phyloP scores from a whole-genome alignment of 139 green algal species.

The Closterium sp. region DNA sequence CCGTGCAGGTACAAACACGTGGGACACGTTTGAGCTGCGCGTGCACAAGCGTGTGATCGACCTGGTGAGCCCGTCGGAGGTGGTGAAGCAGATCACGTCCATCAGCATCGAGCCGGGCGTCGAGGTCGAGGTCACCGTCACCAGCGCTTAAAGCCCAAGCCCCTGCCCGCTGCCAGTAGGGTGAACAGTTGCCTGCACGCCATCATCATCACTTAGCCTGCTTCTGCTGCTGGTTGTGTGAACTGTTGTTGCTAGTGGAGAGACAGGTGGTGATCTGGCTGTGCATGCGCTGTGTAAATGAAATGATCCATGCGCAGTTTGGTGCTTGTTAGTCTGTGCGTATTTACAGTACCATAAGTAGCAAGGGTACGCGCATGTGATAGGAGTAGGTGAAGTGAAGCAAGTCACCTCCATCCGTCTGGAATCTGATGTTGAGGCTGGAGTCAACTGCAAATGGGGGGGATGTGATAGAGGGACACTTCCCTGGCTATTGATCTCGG shows the following conservation, averaged over 20 bases:
- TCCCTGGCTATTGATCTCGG: too few relatives aligned
- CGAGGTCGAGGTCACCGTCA: constrained; percentile 90
- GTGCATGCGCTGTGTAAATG: neutral
- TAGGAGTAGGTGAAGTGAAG: too few relatives aligned
- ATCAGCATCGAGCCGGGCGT: constrained; percentile 98
- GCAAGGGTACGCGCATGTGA: too few relatives aligned
- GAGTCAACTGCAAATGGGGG: too few relatives aligned
- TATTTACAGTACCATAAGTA: too few relatives aligned
- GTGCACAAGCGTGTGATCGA: constrained; percentile 99
- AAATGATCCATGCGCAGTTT: too few relatives aligned
- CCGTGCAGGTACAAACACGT: constrained; percentile 89
- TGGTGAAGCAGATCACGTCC: constrained; percentile 99
- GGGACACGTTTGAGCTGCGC: constrained; percentile 93
- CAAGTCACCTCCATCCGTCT: too few relatives aligned
- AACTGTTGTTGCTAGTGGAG: neutral
- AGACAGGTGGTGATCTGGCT: neutral
- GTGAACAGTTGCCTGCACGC: too few relatives aligned
- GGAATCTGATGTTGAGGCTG: too few relatives aligned
- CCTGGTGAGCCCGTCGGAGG: constrained; percentile 93
- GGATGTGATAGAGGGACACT: too few relatives aligned
- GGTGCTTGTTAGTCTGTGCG: too few relatives aligned
- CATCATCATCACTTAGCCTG: too few relatives aligned
- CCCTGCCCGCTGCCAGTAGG: neutral
- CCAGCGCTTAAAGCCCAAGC: neutral
- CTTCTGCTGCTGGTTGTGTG: neutral